Evolutionary conservation across 192 early-diverging fungal species (phyloP).

Genomic region (Coemansia sp.): DNA sequence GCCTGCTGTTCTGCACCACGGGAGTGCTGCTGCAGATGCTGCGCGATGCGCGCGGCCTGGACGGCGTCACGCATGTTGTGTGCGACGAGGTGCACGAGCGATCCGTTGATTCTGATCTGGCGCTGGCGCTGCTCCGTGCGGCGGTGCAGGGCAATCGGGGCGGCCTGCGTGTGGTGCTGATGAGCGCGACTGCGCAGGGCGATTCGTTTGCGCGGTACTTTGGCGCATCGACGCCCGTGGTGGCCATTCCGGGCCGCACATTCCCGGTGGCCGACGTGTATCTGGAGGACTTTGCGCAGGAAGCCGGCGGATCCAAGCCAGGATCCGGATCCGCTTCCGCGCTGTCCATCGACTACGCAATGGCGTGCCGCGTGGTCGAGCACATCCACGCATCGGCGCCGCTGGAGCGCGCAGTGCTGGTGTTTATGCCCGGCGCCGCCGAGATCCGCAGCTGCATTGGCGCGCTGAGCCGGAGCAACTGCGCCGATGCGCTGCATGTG

Average conservation of each 20-base stretch:
- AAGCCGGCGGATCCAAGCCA: neutral
- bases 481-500: conserved; percentile 18
- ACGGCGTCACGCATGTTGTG: conserved; percentile 56
- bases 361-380: conserved; percentile 60
- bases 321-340: conserved; percentile 11
- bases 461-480: conserved; percentile 21
- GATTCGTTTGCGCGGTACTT: conserved; percentile 79
- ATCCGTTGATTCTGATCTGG: conserved; percentile 75
- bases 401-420: conserved; percentile 59
- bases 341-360: conserved; percentile 56
- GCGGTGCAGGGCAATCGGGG: conserved; percentile 50
- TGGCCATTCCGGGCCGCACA: conserved; percentile 75
- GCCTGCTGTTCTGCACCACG: conserved; percentile 66
- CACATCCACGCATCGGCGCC: conserved; percentile 58
- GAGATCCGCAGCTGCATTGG: conserved; percentile 75
- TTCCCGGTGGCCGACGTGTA: conserved; percentile 70
- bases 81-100: conserved; percentile 91
- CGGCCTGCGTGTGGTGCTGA: conserved; percentile 72
- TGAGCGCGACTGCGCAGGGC: conserved; percentile 90
- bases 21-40: conserved; percentile 67
- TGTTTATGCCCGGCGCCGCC: conserved; percentile 74
- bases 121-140: conserved; percentile 73
- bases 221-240: conserved; percentile 54
- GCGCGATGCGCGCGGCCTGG: conserved; percentile 13
- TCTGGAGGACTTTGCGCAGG: conserved; percentile 42